These are phyloP conservation scores for Capronia americana DNA, from an alignment of 2,329 filamentous ascomycete species.

Conservation along the genomic window DNA sequence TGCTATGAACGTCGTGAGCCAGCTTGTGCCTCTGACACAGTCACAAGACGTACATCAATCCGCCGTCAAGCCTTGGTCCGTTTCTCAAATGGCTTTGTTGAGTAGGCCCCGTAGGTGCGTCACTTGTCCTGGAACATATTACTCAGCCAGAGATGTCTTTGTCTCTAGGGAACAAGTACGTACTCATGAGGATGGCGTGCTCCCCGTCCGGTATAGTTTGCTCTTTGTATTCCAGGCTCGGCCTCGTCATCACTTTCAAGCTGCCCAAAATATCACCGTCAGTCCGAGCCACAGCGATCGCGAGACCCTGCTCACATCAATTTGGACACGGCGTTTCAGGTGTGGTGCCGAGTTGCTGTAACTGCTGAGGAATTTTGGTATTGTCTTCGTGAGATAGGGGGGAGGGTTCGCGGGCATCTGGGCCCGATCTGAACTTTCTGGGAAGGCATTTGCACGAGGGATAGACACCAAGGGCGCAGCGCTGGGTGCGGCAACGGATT, in stretches of 20 bases:
- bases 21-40: not conserved
- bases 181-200: not conserved
- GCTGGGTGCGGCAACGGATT: slow-evolving; percentile 9
- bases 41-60: slow-evolving; percentile 22
- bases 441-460: slow-evolving; percentile 27
- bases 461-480: not conserved
- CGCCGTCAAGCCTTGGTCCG: slow-evolving; percentile 28
- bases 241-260: slow-evolving; percentile 33
- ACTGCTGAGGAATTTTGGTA: slow-evolving; percentile 17
- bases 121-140: slow-evolving; percentile 7
- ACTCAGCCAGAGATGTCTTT: slow-evolving; percentile 13
- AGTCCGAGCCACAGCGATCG: not conserved
- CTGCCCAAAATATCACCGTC: slow-evolving; percentile 14
- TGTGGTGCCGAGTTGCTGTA: slow-evolving; percentile 22
- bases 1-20: slow-evolving; percentile 24
- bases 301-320: not conserved
- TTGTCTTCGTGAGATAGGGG: slow-evolving; percentile 16
- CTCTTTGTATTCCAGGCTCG: not conserved
- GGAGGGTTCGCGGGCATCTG: slow-evolving; percentile 23
- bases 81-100: slow-evolving; percentile 21
- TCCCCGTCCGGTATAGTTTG: not conserved
- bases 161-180: not conserved
- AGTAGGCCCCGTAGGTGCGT: not conserved
- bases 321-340: slow-evolving; percentile 14
- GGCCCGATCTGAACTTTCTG: slow-evolving; percentile 15